Conservation (phyloP, 2,329 filamentous ascomycete species). For the Bisporella sp. region DNA sequence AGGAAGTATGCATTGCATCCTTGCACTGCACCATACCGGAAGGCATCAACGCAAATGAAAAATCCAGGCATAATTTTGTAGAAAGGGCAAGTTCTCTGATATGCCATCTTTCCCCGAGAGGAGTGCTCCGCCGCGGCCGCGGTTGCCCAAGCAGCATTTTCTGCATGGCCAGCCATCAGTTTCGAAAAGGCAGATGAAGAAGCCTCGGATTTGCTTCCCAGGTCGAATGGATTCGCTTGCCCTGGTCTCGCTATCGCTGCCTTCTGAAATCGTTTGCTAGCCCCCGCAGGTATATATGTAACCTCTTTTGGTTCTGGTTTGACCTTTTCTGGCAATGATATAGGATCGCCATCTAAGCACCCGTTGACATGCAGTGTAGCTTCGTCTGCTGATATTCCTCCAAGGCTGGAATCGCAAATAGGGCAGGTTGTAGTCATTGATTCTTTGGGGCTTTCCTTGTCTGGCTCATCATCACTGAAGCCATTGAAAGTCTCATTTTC, state of each 20-base stretch:
- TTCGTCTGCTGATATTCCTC: conserved; percentile 54
- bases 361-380: conserved; percentile 83
- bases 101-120: conserved; percentile 77
- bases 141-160: conserved; percentile 82
- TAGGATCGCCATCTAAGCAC: conserved; percentile 78
- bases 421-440: conserved; percentile 50
- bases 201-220: conserved; percentile 34
- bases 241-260: conserved; percentile 69
- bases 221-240: conserved; percentile 70
- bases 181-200: conserved; percentile 76
- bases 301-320: conserved; percentile 25
- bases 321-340: conserved; percentile 38
- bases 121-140: conserved; percentile 75
- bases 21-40: conserved; percentile 88
- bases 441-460: conserved; percentile 10
- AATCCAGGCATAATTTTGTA: conserved; percentile 97
- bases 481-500: conserved; percentile 24
- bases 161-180: conserved; percentile 86
- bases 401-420: conserved; percentile 64
- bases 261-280: conserved; percentile 44
- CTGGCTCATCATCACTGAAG: conserved; percentile 12
- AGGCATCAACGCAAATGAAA: conserved; percentile 90
- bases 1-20: conserved; percentile 93
- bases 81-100: conserved; percentile 88
- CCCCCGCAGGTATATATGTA: conserved; percentile 17